A percentile compares a stretch with the other conserved stretches of the same genome.
These are phyloP conservation scores for Eimeria sp. DNA, from an alignment of 169 alveolate species.

Conservation along the genomic window DNA sequence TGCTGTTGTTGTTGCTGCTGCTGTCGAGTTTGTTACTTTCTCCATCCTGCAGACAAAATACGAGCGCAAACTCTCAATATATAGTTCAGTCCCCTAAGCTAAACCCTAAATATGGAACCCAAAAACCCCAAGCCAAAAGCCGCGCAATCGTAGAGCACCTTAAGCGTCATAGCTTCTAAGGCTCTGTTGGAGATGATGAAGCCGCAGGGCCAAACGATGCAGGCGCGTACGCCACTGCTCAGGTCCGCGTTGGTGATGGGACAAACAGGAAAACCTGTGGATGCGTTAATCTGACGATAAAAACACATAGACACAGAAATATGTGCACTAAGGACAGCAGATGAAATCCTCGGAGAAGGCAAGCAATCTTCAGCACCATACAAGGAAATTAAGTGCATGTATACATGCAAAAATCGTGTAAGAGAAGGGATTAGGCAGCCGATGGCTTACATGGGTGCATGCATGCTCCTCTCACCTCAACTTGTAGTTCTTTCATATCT, in stretches of 20 bases:
- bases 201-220: constrained; percentile 82
- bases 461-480: constrained; percentile 35
- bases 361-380: background rate
- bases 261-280: constrained; percentile 85
- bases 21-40: background rate
- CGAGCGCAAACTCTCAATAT: background rate
- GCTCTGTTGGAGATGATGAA: constrained; percentile 89
- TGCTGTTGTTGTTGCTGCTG: background rate
- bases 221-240: constrained; percentile 88
- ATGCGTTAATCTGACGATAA: constrained; percentile 84
- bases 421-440: background rate
- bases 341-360: background rate
- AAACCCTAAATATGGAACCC: background rate
- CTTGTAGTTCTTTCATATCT: constrained; percentile 86
- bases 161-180: constrained; percentile 11
- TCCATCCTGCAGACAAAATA: background rate
- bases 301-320: background rate
- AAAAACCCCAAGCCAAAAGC: background rate
- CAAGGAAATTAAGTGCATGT: background rate
- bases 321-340: constrained; percentile 33
- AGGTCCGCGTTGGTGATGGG: constrained; percentile 87
- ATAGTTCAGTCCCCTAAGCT: background rate
- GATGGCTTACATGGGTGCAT: background rate
- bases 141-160: background rate
- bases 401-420: background rate